These are phyloP conservation scores for Pyrenochaeta sp. DNA, from an alignment of 2,329 filamentous ascomycete species.

Conservation along the genomic window DNA sequence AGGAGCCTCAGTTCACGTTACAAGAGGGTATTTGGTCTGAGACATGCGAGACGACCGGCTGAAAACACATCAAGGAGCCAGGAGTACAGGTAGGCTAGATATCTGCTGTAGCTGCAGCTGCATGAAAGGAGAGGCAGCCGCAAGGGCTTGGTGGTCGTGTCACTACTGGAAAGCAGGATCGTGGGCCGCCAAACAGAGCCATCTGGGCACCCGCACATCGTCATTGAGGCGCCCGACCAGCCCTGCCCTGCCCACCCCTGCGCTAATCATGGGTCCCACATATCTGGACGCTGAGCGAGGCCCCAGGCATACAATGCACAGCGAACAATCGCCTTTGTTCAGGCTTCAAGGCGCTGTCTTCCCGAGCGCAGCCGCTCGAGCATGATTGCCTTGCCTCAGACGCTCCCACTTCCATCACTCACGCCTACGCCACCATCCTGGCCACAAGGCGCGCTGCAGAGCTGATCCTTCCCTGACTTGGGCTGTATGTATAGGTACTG, in stretches of 20 bases:
- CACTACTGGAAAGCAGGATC: slow-evolving; percentile 23
- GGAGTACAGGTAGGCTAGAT: slow-evolving; percentile 4
- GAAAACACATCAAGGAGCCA: slow-evolving; percentile 21
- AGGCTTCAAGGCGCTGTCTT: background rate
- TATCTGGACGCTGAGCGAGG: background rate
- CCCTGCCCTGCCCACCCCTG: slow-evolving; percentile 18
- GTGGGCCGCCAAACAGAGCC: slow-evolving; percentile 19
- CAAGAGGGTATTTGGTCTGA: slow-evolving; percentile 10
- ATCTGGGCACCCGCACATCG: slow-evolving; percentile 19
- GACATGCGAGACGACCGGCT: slow-evolving; percentile 20
- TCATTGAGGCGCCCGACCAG: slow-evolving; percentile 25
- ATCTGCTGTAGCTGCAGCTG: background rate
- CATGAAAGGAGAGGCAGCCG: slow-evolving; percentile 25
- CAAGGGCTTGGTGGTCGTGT: slow-evolving; percentile 19
- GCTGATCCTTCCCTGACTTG: slow-evolving; percentile 23
- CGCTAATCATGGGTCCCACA: slow-evolving; percentile 30
- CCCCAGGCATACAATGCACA: no score
- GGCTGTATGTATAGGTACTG: no score
- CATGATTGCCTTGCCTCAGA: background rate
- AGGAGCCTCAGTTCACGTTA: slow-evolving; percentile 20
- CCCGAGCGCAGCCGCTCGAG: background rate
- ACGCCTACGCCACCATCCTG: slow-evolving; percentile 13
- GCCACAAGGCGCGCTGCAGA: slow-evolving; percentile 10
- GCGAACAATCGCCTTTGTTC: no score
- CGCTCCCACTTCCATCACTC: slow-evolving; percentile 1